Conservation (phyloP, 257 asterid species). For the Rauvolfia tetraphylla region DNA sequence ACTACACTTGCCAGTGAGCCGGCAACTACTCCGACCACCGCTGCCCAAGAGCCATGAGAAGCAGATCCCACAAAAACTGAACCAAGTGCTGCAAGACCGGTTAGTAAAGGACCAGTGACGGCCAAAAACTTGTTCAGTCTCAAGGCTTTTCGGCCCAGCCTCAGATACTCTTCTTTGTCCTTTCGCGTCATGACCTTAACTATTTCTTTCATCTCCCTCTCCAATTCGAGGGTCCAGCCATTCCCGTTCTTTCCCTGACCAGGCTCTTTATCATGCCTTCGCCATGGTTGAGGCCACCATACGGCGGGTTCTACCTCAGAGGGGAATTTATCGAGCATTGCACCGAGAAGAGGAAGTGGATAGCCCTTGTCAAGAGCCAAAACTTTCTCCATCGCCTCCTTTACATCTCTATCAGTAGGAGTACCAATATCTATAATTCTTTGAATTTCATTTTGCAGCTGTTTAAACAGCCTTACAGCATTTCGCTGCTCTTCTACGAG, state of each 20-base stretch:
- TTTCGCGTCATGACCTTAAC: conserved; percentile 27
- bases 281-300: conserved; percentile 48
- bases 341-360: no score
- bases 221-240: conserved; percentile 53
- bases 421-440: conserved; percentile 35
- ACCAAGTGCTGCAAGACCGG: conserved; percentile 61
- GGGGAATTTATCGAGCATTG: conserved; percentile 40
- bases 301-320: conserved; percentile 43
- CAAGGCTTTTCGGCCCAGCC: conserved; percentile 46
- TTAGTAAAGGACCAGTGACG: conserved; percentile 47
- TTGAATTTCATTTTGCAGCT: conserved; percentile 45
- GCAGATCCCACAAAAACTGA: conserved; percentile 33
- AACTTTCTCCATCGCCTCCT: conserved; percentile 50
- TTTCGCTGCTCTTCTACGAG: conserved; percentile 76
- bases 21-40: conserved; percentile 37
- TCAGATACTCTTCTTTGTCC: conserved; percentile 52
- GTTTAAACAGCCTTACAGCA: conserved; percentile 56
- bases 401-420: conserved; percentile 36
- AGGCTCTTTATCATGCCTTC: conserved; percentile 9
- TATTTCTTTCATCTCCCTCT: conserved; percentile 49
- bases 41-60: conserved; percentile 28
- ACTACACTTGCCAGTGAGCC: conserved; percentile 69
- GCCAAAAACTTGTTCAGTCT: conserved; percentile 53
- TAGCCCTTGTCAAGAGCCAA: conserved; percentile 61
- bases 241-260: conserved; percentile 15